Conservation (phyloP, 1,284 basidiomycete species). For the Spongiforma sp. region DNA sequence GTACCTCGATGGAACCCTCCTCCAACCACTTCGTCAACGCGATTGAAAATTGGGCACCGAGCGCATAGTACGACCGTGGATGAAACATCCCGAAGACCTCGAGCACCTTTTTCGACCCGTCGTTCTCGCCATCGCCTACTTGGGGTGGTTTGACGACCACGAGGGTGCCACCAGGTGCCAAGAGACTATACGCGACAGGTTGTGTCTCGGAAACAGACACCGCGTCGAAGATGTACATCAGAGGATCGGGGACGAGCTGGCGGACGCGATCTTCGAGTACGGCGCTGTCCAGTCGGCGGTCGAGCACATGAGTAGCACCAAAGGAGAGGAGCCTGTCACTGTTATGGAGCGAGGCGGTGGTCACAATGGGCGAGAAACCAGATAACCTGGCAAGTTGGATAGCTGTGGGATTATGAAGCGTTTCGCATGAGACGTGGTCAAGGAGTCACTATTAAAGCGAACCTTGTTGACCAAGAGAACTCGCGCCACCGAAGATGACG, state of each 20-base stretch:
- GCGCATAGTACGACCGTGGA: slow-evolving; percentile 9
- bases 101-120: slow-evolving; percentile 3
- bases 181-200: slow-evolving; percentile 16
- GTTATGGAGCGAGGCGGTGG: slow-evolving; percentile 45
- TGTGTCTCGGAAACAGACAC: slow-evolving; percentile 22
- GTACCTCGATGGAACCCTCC: slow-evolving; percentile 28
- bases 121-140: neutral
- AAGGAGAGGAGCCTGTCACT: slow-evolving; percentile 40
- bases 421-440: too few species aligned
- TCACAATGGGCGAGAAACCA: slow-evolving; percentile 45
- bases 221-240: slow-evolving; percentile 17
- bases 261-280: slow-evolving; percentile 7
- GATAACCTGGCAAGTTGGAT: slow-evolving; percentile 48
- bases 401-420: too few species aligned
- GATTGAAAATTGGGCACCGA: slow-evolving; percentile 16
- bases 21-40: slow-evolving; percentile 24
- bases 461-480: slow-evolving; percentile 45
- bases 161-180: slow-evolving; percentile 20
- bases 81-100: slow-evolving; percentile 20
- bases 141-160: slow-evolving; percentile 4
- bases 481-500: slow-evolving; percentile 44
- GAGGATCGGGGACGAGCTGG: neutral
- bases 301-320: slow-evolving; percentile 48
- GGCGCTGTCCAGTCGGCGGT: slow-evolving; percentile 22
- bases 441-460: too few species aligned